phyloP scores from a whole-genome alignment of 768 basidiomycete genomes.

The Psilocybe subaeruginosa region DNA sequence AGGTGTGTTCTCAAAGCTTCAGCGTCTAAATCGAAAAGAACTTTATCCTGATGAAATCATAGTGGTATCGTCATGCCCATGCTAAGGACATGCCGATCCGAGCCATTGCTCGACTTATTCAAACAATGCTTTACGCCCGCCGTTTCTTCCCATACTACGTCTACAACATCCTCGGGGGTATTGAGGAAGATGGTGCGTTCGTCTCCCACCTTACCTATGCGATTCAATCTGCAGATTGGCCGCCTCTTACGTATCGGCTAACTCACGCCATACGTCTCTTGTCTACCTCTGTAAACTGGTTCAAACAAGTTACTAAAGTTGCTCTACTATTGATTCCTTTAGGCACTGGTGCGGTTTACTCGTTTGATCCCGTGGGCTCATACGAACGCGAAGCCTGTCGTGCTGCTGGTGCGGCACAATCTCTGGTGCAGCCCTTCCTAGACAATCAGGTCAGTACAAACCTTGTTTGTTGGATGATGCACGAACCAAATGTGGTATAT shows the following conservation, averaged over 20 bases:
- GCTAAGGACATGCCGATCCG: constrained; percentile 97
- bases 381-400: constrained; percentile 98
- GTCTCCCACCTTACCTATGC: constrained; percentile 6
- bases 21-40: not conserved
- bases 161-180: constrained; percentile 94
- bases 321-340: constrained; percentile 23
- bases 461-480: constrained; percentile 13
- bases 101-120: constrained; percentile 96
- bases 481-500: constrained; percentile 25
- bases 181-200: constrained; percentile 91
- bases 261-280: constrained; percentile 20
- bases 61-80: constrained; percentile 99
- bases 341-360: constrained; percentile 98
- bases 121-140: constrained; percentile 95
- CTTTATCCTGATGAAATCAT: not conserved
- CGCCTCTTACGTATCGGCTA: constrained; percentile 11
- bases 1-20: constrained; percentile 55
- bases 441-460: constrained; percentile 87
- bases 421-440: constrained; percentile 94
- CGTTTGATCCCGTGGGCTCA: constrained; percentile 98
- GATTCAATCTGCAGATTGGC: constrained; percentile 1
- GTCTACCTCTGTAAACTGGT: constrained; percentile 11
- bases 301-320: constrained; percentile 14
- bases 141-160: constrained; percentile 99
- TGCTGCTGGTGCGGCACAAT: constrained; percentile 94